Evolutionary conservation across 2,329 filamentous ascomycete species (phyloP).

Genomic region (Zasmidium angulare): DNA sequence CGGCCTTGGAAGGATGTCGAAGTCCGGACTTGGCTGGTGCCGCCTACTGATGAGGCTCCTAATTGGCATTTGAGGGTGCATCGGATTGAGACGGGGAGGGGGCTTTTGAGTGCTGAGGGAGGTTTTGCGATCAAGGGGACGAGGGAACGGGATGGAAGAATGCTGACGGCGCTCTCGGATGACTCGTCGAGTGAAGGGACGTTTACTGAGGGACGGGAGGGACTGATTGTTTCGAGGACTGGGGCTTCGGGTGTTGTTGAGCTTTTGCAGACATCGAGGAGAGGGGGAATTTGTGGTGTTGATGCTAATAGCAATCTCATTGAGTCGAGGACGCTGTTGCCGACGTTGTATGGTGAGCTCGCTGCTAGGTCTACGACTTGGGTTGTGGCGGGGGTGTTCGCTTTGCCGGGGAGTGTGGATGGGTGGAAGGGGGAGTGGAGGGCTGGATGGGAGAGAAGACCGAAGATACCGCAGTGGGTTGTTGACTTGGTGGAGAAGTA

Average conservation of each 20-base stretch:
- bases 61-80: slow-evolving; percentile 72
- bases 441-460: slow-evolving; percentile 43
- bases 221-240: slow-evolving; percentile 49
- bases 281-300: slow-evolving; percentile 68
- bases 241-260: slow-evolving; percentile 55
- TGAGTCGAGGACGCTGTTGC: slow-evolving; percentile 69
- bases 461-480: slow-evolving; percentile 30
- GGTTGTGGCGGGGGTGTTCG: slow-evolving; percentile 72
- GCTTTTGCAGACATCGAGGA: slow-evolving; percentile 42
- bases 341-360: slow-evolving; percentile 65
- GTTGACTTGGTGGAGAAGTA: neutral
- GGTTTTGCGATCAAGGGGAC: slow-evolving; percentile 68
- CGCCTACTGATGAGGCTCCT: slow-evolving; percentile 57
- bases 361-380: slow-evolving; percentile 58
- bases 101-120: slow-evolving; percentile 71
- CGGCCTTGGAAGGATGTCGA: slow-evolving; percentile 68
- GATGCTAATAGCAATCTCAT: slow-evolving; percentile 79
- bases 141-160: slow-evolving; percentile 58
- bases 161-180: slow-evolving; percentile 45
- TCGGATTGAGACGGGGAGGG: slow-evolving; percentile 57
- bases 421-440: slow-evolving; percentile 56
- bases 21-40: slow-evolving; percentile 65
- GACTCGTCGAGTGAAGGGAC: slow-evolving; percentile 44
- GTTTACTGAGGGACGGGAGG: slow-evolving; percentile 34
- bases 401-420: slow-evolving; percentile 59